Base-by-base conservation (phyloP, 164 flowering plant species). In the Malania oleifera region DNA sequence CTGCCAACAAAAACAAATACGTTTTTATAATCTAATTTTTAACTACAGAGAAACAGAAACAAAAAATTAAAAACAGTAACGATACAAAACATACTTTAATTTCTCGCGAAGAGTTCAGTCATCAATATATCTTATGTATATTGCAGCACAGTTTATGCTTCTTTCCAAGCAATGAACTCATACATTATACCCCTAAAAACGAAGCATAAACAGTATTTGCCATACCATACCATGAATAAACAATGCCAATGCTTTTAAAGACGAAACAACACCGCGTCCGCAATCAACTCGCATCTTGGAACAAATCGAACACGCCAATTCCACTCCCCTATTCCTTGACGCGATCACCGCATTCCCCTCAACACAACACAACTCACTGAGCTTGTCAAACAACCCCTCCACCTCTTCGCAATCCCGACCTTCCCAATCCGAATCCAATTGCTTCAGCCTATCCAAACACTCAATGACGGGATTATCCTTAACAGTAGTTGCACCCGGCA, bases 321-420 rank as follows among this genome's bases (percentile, higher is more conserved):
- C 95, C 43, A 95, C 71, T 14, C 80, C 97, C 14, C 96, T 93
- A 69, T 91, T 86, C 60, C 68, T 85, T 4, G 78, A 59, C 0
- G 83, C 96, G 34, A 88, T 75, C 0, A 93, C 78, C 7, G 74
- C 81, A 73, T 84, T 85, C 25, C 68, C 84, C 2, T 75, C 75
- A 38, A 29, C 51, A 14, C 70, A 40, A 69, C 90, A 87, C 43
- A 85, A 61, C 59, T 65, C 74, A n/a, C 43, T 52, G 38, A 90
- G 64, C 35, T 67, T 65, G 52, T 75, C 85, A 50, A 93, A 65
- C 57, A 81, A 56, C 11, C 63, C 73, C 44, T 51, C 64, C 60
- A 80, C 50, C 54, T 77, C 82, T 24, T 76, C 77, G 34, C 68
- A 28, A 38, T 66, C 72, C 12, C 51, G 50, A 62, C 46, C 60